Conservation (phyloP, 257 asterid species). For the Rauvolfia tetraphylla region DNA sequence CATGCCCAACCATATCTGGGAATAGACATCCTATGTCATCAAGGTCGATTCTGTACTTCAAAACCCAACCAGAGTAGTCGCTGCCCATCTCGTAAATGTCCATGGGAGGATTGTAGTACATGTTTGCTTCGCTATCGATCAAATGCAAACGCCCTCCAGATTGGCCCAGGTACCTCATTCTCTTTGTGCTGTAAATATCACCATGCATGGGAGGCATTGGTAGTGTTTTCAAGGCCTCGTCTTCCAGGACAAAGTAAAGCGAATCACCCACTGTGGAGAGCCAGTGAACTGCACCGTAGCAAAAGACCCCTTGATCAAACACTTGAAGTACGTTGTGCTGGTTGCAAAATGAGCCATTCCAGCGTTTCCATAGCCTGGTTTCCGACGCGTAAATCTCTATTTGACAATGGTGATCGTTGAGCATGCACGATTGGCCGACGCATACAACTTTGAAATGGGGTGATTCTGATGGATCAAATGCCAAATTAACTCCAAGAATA, state of each 20-base stretch:
- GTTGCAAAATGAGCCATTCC: conserved; percentile 10
- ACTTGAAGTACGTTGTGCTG: neutral
- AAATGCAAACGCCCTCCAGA: conserved; percentile 5
- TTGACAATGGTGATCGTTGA: neutral
- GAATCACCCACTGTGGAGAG: neutral
- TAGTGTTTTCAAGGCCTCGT: conserved; percentile 9
- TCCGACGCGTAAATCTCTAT: conserved; percentile 15
- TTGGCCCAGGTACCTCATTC: conserved; percentile 4
- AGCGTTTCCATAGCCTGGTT: conserved; percentile 1
- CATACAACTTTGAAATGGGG: conserved; percentile 16
- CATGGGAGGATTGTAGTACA: neutral
- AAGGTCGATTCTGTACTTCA: conserved; percentile 8
- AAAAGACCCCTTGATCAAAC: conserved; percentile 13
- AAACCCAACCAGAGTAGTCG: conserved; percentile 9
- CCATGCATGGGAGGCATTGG: neutral
- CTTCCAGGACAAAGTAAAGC: neutral
- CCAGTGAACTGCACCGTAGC: conserved; percentile 13
- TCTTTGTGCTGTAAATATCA: neutral
- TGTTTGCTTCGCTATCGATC: conserved; percentile 12
- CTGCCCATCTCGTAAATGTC: conserved; percentile 1
- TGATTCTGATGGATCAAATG: conserved; percentile 10
- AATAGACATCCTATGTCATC: neutral
- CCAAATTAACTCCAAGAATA: neutral
- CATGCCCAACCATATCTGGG: conserved; percentile 5
- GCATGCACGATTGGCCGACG: neutral